phyloP scores from a whole-genome alignment of 1,284 basidiomycete species.

The Coniferiporia weirii region DNA sequence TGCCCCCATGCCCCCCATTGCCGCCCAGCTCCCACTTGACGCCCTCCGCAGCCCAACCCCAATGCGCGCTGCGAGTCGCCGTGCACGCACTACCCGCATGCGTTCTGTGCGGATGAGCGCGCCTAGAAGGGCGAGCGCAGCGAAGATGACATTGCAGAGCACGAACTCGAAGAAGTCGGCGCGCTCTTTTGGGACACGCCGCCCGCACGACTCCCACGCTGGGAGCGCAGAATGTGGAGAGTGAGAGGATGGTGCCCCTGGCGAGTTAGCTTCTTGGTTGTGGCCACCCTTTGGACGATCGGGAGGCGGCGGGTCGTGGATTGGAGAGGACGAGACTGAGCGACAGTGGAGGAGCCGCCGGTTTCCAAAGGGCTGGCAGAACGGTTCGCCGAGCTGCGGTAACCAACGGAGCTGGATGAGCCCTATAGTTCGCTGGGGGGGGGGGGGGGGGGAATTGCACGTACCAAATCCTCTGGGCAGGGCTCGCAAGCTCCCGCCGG shows the following conservation, averaged over 20 bases:
- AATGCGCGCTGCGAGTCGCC: constrained; percentile 80
- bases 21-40: constrained; percentile 15
- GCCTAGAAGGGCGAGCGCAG: constrained; percentile 56
- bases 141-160: constrained; percentile 73
- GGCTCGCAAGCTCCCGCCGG: constrained; percentile 81
- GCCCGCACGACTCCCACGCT: constrained; percentile 88
- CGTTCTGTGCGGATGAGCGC: constrained; percentile 64
- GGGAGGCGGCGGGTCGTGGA: constrained; percentile 15
- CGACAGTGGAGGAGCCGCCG: constrained; percentile 79
- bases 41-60: constrained; percentile 37
- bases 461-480: constrained; percentile 74
- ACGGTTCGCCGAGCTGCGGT: constrained; percentile 72
- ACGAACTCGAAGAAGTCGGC: constrained; percentile 87
- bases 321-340: constrained; percentile 23
- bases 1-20: constrained; percentile 12
- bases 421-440: neutral
- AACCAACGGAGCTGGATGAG: constrained; percentile 4
- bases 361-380: constrained; percentile 89
- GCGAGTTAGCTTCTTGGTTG: constrained; percentile 21
- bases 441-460: constrained; percentile 27
- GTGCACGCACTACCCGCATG: constrained; percentile 67
- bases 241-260: constrained; percentile 14
- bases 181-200: constrained; percentile 70
- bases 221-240: constrained; percentile 56
- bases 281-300: constrained; percentile 14